Conservation (phyloP, 257 asterid species). For the Solanum chiquidenum region DNA sequence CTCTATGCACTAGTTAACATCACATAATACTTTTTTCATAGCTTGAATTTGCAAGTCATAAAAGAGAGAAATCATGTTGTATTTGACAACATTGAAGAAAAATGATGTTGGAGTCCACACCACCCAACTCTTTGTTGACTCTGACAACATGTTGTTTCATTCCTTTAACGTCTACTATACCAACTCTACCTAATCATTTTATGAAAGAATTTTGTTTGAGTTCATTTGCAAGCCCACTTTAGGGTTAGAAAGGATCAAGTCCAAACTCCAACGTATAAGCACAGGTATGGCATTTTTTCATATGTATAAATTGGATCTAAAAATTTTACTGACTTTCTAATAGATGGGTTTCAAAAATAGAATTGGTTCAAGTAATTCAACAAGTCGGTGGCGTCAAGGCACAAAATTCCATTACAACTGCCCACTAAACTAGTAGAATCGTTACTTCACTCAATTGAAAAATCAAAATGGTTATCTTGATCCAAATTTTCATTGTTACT, state of each 20-base stretch:
- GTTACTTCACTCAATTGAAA: background rate
- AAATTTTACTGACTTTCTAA: background rate
- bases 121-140: no score
- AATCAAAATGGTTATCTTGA: background rate
- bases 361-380: background rate
- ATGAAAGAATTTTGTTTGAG: no score
- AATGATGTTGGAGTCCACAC: no score
- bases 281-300: no score
- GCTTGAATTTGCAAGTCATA: no score
- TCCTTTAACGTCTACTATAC: background rate
- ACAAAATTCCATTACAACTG: background rate
- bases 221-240: no score
- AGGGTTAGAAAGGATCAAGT: background rate
- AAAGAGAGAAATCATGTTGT: no score
- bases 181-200: slow-evolving; percentile 10
- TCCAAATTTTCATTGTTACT: background rate
- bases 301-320: background rate
- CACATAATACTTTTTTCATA: no score
- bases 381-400: background rate
- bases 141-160: no score
- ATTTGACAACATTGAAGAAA: no score
- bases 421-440: background rate
- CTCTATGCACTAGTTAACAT: no score
- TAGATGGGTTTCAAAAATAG: background rate
- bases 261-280: background rate